A percentile compares a stretch with the other conserved stretches of the same genome.
Conservation (phyloP, 768 basidiomycete genomes). For the Podaxis carcinomalis region DNA sequence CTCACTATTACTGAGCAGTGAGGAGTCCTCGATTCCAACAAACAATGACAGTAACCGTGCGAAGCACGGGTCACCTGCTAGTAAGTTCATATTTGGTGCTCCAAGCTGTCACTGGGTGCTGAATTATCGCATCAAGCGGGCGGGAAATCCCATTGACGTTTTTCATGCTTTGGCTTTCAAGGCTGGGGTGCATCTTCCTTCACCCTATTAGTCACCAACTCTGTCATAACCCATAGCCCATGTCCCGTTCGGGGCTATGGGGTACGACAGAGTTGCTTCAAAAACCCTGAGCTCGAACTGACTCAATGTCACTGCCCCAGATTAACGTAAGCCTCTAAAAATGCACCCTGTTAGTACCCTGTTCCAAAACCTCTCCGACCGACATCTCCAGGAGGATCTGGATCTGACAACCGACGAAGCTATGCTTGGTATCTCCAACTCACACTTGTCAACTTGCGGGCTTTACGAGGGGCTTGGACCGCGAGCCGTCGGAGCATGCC, state of each 20-base stretch:
- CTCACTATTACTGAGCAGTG: too few relatives aligned
- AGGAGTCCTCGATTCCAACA: too few relatives aligned
- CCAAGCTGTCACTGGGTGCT: not conserved
- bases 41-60: too few relatives aligned
- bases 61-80: too few relatives aligned
- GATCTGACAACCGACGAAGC: constrained; percentile 15
- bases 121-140: constrained; percentile 1
- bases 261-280: too few relatives aligned
- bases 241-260: too few relatives aligned
- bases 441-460: constrained; percentile 16
- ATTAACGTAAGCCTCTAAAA: constrained; percentile 13
- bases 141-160: constrained; percentile 20
- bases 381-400: constrained; percentile 18
- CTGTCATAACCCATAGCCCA: too few relatives aligned
- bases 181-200: constrained; percentile 16
- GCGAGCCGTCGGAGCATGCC: constrained; percentile 21
- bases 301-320: not conserved
- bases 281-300: too few relatives aligned
- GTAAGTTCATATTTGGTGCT: not conserved
- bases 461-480: constrained; percentile 22
- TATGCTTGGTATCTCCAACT: not conserved
- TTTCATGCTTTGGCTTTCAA: constrained; percentile 20
- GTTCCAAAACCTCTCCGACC: too few relatives aligned
- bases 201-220: too few relatives aligned
- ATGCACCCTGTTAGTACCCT: not conserved